phyloP scores from a whole-genome alignment of 2,329 filamentous ascomycete genomes.

The Xylaria sp. region DNA sequence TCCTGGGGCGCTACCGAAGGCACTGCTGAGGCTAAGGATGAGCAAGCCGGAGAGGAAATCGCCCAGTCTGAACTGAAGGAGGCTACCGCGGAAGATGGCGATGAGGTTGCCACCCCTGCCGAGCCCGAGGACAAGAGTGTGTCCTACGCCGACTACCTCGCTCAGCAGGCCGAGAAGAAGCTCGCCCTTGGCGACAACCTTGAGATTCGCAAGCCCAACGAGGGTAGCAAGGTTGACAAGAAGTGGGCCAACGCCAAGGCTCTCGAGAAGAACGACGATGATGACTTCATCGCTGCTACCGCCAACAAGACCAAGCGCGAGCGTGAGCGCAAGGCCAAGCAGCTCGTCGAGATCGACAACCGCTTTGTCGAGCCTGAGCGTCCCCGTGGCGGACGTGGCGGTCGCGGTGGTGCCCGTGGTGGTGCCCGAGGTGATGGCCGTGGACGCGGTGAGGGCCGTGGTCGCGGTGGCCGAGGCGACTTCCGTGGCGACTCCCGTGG shows the following conservation, averaged over 20 bases:
- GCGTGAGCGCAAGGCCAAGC: slow-evolving; percentile 92
- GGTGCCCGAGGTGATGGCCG: slow-evolving; percentile 50
- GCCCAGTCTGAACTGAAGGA: slow-evolving; percentile 85
- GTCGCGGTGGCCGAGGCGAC: slow-evolving; percentile 45
- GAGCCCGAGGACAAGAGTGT: slow-evolving; percentile 86
- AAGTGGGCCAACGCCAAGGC: slow-evolving; percentile 89
- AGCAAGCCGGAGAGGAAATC: slow-evolving; percentile 88
- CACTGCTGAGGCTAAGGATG: slow-evolving; percentile 84
- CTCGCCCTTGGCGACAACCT: slow-evolving; percentile 66
- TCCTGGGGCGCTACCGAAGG: slow-evolving; percentile 88
- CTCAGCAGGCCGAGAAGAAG: slow-evolving; percentile 75
- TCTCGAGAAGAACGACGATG: slow-evolving; percentile 67
- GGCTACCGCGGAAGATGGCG: slow-evolving; percentile 55
- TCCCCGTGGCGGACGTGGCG: slow-evolving; percentile 59
- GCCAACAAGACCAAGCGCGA: slow-evolving; percentile 82
- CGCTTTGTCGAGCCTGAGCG: slow-evolving; percentile 76
- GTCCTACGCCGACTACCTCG: slow-evolving; percentile 88
- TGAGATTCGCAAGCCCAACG: slow-evolving; percentile 87
- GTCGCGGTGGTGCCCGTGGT: slow-evolving; percentile 54
- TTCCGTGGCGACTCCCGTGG: slow-evolving; percentile 47
- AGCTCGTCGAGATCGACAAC: slow-evolving; percentile 86
- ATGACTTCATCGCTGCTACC: slow-evolving; percentile 77
- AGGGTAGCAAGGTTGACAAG: slow-evolving; percentile 85
- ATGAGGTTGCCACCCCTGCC: slow-evolving; percentile 50
- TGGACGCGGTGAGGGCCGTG: slow-evolving; percentile 48